Percentiles rank a stretch among this genome's conserved stretches.
These are phyloP conservation scores for Xylaria sp. DNA, from an alignment of 2,329 filamentous ascomycete genomes.

Conservation along the genomic window DNA sequence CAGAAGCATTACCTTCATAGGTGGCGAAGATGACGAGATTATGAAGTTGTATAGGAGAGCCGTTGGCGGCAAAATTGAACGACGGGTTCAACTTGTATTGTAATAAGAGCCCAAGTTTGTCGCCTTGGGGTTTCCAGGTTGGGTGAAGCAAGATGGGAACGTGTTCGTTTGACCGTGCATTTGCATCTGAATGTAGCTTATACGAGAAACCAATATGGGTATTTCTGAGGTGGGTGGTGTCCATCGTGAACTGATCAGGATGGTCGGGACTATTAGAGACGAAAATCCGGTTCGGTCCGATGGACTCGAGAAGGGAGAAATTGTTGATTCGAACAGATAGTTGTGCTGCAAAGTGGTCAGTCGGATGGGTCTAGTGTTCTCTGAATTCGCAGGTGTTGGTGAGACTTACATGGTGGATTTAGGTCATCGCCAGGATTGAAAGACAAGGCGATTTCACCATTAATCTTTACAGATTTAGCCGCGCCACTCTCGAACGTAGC, in stretches of 20 bases:
- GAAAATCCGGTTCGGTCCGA: conserved; percentile 92
- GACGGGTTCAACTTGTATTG: conserved; percentile 83
- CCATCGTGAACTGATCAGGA: conserved; percentile 80
- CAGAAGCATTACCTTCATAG: conserved; percentile 70
- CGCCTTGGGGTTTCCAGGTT: conserved; percentile 81
- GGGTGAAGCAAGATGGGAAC: conserved; percentile 77
- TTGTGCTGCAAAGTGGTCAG: conserved; percentile 48
- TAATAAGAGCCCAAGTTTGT: conserved; percentile 85
- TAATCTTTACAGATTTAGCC: conserved; percentile 74
- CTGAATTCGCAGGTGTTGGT: conserved; percentile 22
- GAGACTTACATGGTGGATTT: conserved; percentile 54
- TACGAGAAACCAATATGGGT: conserved; percentile 91
- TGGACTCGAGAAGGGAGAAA: conserved; percentile 84
- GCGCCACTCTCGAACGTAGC: conserved; percentile 78
- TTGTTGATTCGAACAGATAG: conserved; percentile 85
- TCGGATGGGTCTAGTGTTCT: neutral
- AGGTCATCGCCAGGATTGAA: conserved; percentile 67
- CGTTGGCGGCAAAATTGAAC: conserved; percentile 50
- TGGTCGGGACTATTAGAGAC: conserved; percentile 71
- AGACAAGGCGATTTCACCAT: conserved; percentile 87
- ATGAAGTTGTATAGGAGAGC: conserved; percentile 63
- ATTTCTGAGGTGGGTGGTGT: conserved; percentile 73
- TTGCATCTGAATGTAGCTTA: conserved; percentile 75
- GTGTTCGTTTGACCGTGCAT: conserved; percentile 54
- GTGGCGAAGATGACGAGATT: conserved; percentile 78